Evolutionary conservation across 192 early-diverging fungal genomes (phyloP), one percentile per base, ranked within the genome.

Genomic region (Entophlyctis helioformis): DNA sequence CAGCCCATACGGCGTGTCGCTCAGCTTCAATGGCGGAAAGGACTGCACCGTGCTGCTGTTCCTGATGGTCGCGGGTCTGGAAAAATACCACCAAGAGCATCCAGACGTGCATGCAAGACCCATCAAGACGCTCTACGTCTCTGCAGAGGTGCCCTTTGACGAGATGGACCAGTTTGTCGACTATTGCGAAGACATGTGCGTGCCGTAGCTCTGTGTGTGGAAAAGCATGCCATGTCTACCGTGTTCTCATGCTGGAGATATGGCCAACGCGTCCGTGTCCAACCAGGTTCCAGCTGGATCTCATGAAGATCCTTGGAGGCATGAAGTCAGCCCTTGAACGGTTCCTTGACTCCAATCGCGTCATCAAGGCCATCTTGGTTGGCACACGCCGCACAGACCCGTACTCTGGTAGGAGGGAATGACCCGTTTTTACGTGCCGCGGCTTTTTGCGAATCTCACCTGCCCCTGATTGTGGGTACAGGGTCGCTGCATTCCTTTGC

Each of bases 1-100:
- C 68, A 89, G 86, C 32, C 55, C 66, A 15, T 57, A 72, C 1
- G 65, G 67, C 7, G 39, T 93, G 10, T 75, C 83, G 6, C 62
- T 97, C 33, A 83, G 82, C 40, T 97, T 95, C 51, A 97, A 97
- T 56, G 94, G 94, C 10, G 94, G 94, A 13, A 97, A 97, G 60
- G 94, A 97, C 57, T 95, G 94, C 63, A 93, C 91, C 1, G 86
- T 91, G 10, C 63, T 97, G 34, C 66, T 97, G 34, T 82, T 88
- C 54, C 54, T 94, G 22, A 72, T 83, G 21, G 63, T 71, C 4
- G 81, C 83, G 13, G 88, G 80, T 1, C 59, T 83, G 26, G 56
- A 67, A 53, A 63, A 47, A 19, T 44, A 60, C 42, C 23, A 18
- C 18, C 32, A 29, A 21, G 43, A 49, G 0, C 45, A 42, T 31